These are phyloP conservation scores for Cystoderma amianthinum DNA, from an alignment of 768 basidiomycete species.

Conservation along the genomic window DNA sequence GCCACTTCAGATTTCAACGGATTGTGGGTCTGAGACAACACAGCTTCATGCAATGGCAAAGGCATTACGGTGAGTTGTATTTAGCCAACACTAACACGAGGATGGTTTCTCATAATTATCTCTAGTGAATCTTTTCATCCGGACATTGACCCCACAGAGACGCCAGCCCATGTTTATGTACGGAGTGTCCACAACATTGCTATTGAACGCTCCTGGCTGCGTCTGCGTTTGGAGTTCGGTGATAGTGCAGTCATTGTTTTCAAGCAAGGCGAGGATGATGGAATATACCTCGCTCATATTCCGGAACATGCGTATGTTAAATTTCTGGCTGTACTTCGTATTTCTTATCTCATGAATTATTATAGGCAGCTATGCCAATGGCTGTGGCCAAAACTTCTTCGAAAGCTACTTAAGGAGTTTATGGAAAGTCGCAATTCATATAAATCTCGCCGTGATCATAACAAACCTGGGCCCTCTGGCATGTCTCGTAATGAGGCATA, in stretches of 20 bases:
- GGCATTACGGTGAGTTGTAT: slow-evolving; percentile 18
- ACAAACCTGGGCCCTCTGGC: slow-evolving; percentile 26
- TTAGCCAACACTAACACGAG: no score
- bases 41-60: slow-evolving; percentile 19
- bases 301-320: slow-evolving; percentile 15
- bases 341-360: background rate
- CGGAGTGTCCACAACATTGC: slow-evolving; percentile 24
- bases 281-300: slow-evolving; percentile 15
- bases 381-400: slow-evolving; percentile 21
- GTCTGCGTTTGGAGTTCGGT: slow-evolving; percentile 20
- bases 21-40: slow-evolving; percentile 29
- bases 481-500: slow-evolving; percentile 25
- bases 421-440: slow-evolving; percentile 15
- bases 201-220: slow-evolving; percentile 26
- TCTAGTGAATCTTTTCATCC: no score
- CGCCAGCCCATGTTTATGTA: slow-evolving; percentile 23
- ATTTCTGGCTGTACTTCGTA: slow-evolving; percentile 5
- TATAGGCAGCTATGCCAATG: slow-evolving; percentile 15
- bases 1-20: slow-evolving; percentile 24
- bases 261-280: slow-evolving; percentile 12
- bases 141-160: no score
- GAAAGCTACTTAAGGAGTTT: slow-evolving; percentile 11
- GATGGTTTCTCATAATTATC: no score
- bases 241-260: slow-evolving; percentile 19
- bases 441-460: slow-evolving; percentile 18